Conservation (phyloP, 2,329 filamentous ascomycete genomes). For the Amesomyces nigricolor region DNA sequence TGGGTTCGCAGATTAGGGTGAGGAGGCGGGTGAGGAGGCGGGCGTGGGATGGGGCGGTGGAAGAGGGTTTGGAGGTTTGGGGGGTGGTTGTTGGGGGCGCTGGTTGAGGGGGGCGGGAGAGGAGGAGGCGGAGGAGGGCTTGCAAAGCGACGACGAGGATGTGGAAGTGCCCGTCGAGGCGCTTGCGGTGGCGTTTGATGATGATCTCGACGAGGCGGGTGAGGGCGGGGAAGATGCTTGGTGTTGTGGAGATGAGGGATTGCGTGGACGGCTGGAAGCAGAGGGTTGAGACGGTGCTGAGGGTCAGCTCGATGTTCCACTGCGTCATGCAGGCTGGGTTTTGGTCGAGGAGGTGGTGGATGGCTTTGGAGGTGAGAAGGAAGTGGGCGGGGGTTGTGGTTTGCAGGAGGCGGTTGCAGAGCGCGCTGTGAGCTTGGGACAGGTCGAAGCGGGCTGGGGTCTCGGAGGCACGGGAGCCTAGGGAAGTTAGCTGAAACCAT, state of each 20-base stretch:
- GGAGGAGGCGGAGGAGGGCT: constrained; percentile 49
- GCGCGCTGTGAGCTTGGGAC: constrained; percentile 37
- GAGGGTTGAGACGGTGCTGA: constrained; percentile 40
- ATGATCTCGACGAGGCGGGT: constrained; percentile 52
- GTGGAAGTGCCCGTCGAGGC: constrained; percentile 58
- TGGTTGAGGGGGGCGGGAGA: constrained; percentile 34
- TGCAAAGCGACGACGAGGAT: constrained; percentile 51
- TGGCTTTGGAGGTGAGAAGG: constrained; percentile 36
- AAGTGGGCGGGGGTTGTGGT: constrained; percentile 32
- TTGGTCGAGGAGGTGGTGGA: constrained; percentile 45
- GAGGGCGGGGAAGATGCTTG: constrained; percentile 40
- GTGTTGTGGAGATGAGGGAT: constrained; percentile 27
- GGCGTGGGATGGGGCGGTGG: constrained; percentile 33
- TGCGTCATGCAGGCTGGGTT: constrained; percentile 48
- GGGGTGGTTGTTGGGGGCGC: not conserved
- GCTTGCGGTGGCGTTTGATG: constrained; percentile 55
- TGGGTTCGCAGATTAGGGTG: constrained; percentile 42
- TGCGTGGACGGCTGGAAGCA: constrained; percentile 29
- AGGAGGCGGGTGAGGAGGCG: constrained; percentile 50
- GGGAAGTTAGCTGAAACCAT: not conserved
- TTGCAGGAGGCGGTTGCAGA: constrained; percentile 32
- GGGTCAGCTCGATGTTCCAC: constrained; percentile 52
- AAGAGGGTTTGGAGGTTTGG: not conserved
- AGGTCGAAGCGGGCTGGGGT: constrained; percentile 32
- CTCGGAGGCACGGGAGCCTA: constrained; percentile 11